phyloP scores from a whole-genome alignment of 192 early-diverging fungal genomes.

The Gigaspora rosea region DNA sequence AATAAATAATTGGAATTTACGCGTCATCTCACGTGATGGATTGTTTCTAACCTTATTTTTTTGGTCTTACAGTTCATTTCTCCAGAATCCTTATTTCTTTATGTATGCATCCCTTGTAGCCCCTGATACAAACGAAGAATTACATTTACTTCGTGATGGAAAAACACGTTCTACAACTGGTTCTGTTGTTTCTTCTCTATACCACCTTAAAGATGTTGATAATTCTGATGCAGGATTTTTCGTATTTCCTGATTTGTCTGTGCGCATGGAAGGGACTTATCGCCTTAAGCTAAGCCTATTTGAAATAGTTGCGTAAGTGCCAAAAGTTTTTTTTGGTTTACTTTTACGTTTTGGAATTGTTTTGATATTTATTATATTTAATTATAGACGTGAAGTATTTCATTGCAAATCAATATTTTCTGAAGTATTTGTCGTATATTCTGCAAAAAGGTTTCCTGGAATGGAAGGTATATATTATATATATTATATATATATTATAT shows the following conservation, averaged over 20 bases:
- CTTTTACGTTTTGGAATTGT: neutral
- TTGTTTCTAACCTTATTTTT: too few species aligned
- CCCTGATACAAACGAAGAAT: slow-evolving; percentile 78
- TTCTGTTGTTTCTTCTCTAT: slow-evolving; percentile 90
- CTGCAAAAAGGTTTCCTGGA: slow-evolving; percentile 95
- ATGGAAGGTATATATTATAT: slow-evolving; percentile 68
- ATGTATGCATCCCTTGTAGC: slow-evolving; percentile 94
- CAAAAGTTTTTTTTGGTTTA: neutral
- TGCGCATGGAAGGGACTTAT: slow-evolving; percentile 90
- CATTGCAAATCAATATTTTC: slow-evolving; percentile 89
- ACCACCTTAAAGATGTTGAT: slow-evolving; percentile 86
- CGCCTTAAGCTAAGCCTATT: slow-evolving; percentile 85
- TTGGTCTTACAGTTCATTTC: slow-evolving; percentile 39
- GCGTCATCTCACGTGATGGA: too few species aligned
- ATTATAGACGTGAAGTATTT: slow-evolving; percentile 68
- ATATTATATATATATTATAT: too few species aligned
- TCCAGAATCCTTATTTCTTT: slow-evolving; percentile 93
- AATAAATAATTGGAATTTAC: neutral
- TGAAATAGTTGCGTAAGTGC: slow-evolving; percentile 79
- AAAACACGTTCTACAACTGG: slow-evolving; percentile 85
- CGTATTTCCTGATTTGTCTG: slow-evolving; percentile 94
- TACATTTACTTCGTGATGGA: slow-evolving; percentile 86
- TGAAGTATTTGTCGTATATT: slow-evolving; percentile 83
- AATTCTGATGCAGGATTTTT: slow-evolving; percentile 90
- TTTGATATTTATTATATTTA: neutral